Evolutionary conservation across 2,329 filamentous ascomycete species (phyloP), one percentile per base, ranked within the genome.

Genomic region (Colletotrichum eremochloae): DNA sequence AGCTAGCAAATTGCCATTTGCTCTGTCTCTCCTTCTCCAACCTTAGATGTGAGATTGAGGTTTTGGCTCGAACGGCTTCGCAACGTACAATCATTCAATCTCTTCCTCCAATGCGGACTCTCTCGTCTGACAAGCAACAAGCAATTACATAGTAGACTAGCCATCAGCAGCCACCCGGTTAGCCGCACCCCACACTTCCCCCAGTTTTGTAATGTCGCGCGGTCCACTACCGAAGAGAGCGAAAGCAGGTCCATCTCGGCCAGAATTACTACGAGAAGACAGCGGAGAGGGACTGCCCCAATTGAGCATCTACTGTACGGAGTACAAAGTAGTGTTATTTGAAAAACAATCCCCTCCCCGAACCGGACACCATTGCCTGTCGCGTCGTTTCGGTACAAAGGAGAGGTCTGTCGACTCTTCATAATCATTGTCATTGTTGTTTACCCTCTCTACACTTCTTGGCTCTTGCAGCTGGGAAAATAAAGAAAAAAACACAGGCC

Each of bases 251-350:
- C 55, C 70, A 46, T n/a, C 60, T 72, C 70, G 70, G 70, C 70
- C 70, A 72, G 70, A 72, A 72, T 70, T 72, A 62, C 70, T 72
- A 55, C 70, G 70, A 72, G 66, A 33, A 31, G 66, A 20, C 55
- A 72, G 56, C 20, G n/a, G 57, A 55, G 44, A 29, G 18, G 44
- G 31, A 15, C 24, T 46, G 2, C 55, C 12, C 64, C 44, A 44
- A 46, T 50, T 61, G 38, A 61, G 24, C 33, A 42, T 60, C 46
- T 24, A 48, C 9, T 60, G 20, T 24, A 48, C 9, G 3, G 42
- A 12, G 42, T 44, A 24, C 20, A 11, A 4, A 11, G 31, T 29
- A 12, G 24, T 18, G n/a, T 60, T 44, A 50, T 42, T 24, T 24
- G 24, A 65, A 55, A 48, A 36, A n/a, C 5, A 9, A 46, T n/a